Percentiles rank a stretch among this genome's conserved stretches.
These are phyloP conservation scores for Aspergillus glaucus DNA, from an alignment of 2,329 filamentous ascomycete species.

Conservation along the genomic window DNA sequence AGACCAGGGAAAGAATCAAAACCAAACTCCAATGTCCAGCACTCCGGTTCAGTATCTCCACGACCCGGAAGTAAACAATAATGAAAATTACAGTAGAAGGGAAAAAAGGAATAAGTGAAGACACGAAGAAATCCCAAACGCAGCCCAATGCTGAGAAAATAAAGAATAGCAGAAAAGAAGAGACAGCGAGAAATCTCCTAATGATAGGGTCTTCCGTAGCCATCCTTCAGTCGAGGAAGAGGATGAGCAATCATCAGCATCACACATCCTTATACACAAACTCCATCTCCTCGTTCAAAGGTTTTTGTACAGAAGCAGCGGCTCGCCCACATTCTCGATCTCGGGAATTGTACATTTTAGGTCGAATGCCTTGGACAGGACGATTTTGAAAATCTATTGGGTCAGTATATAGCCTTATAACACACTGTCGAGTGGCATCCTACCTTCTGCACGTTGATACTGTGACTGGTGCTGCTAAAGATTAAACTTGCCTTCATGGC, in stretches of 20 bases:
- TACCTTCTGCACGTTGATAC: conserved; percentile 99
- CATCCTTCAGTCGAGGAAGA: conserved; percentile 3
- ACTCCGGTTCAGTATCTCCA: conserved; percentile 14
- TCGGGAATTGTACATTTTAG: conserved; percentile 98
- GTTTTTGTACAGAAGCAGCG: conserved; percentile 79
- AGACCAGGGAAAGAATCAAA: background rate
- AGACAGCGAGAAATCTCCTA: conserved; percentile 2
- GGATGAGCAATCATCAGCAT: conserved; percentile 25
- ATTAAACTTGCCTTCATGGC: conserved; percentile 97
- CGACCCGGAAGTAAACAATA: conserved; percentile 9
- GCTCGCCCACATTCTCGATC: conserved; percentile 96
- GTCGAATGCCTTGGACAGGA: conserved; percentile 96
- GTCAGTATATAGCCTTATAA: conserved; percentile 19
- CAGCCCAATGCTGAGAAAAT: conserved; percentile 17
- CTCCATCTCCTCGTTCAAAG: conserved; percentile 20
- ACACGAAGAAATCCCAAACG: conserved; percentile 11
- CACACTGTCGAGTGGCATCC: conserved; percentile 4
- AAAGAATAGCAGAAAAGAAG: conserved; percentile 8
- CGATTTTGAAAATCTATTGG: conserved; percentile 94
- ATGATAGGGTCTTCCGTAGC: background rate
- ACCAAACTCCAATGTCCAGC: background rate
- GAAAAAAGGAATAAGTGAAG: conserved; percentile 1
- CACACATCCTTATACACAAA: conserved; percentile 33
- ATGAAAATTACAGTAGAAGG: conserved; percentile 6
- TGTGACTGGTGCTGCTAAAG: conserved; percentile 97